phyloP scores from a whole-genome alignment of 495 filamentous ascomycete genomes.

The Daldinia vernicosa region DNA sequence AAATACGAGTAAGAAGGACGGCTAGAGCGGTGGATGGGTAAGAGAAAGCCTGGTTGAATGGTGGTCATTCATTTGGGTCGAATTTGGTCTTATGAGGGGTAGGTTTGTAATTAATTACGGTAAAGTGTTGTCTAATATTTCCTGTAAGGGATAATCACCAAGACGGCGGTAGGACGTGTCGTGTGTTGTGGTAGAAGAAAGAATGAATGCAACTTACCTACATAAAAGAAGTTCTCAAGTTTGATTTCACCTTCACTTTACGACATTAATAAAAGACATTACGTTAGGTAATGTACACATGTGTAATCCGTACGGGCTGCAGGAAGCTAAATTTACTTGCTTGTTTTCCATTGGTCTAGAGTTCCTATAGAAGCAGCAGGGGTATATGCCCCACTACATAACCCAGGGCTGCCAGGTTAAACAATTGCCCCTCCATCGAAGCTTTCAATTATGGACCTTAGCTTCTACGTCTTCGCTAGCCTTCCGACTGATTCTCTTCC shows the following conservation, averaged over 20 bases:
- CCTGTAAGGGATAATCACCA: not conserved
- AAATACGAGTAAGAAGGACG: not conserved
- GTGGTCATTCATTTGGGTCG: conserved; percentile 23
- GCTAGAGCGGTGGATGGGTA: conserved; percentile 9
- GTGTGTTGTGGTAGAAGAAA: not conserved
- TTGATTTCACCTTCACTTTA: not conserved
- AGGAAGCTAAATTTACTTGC: not conserved
- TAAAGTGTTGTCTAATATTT: not conserved
- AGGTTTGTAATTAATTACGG: not conserved
- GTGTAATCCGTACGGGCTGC: not conserved
- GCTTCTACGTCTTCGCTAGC: conserved; percentile 9
- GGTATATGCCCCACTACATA: conserved; percentile 25
- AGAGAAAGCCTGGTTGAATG: conserved; percentile 1
- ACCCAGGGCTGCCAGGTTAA: too few relatives aligned
- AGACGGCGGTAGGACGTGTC: not conserved
- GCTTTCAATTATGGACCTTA: conserved; percentile 21
- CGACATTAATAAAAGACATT: not conserved
- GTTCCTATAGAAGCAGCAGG: conserved; percentile 5
- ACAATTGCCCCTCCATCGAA: conserved; percentile 37
- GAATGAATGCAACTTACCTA: not conserved
- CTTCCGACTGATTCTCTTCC: conserved; percentile 7
- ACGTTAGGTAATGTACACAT: not conserved
- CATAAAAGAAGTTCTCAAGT: not conserved
- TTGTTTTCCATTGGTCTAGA: conserved; percentile 12
- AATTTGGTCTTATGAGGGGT: not conserved